These are phyloP conservation scores for Saposhnikovia divaricata DNA, from an alignment of 129 eudicot species.

Conservation along the genomic window DNA sequence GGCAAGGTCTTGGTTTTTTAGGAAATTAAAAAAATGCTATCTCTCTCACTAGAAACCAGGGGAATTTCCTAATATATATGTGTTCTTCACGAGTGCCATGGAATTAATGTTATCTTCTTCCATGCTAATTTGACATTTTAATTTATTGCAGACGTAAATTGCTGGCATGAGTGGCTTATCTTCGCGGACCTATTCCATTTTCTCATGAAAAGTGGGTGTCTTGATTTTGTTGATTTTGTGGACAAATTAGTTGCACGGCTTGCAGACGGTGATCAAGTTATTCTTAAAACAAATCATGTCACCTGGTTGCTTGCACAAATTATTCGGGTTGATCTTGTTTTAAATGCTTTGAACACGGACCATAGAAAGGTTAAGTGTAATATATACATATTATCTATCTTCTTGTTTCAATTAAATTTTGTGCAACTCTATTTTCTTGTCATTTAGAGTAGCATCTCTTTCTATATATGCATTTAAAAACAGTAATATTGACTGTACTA, in stretches of 20 bases:
- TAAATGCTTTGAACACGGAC: slow-evolving; percentile 82
- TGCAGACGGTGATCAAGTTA: slow-evolving; percentile 74
- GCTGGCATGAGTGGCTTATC: slow-evolving; percentile 98
- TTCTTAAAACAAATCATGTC: slow-evolving; percentile 93
- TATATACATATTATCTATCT: slow-evolving; percentile 1
- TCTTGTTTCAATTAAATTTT: neutral
- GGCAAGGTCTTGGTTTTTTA: neutral
- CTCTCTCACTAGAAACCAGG: neutral
- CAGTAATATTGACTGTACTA: neutral
- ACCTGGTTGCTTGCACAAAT: slow-evolving; percentile 95
- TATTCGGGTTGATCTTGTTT: slow-evolving; percentile 86
- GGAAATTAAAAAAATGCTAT: neutral
- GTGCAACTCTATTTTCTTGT: neutral
- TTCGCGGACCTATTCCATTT: slow-evolving; percentile 83
- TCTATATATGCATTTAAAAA: neutral
- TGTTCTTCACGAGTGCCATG: neutral
- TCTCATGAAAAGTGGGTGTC: slow-evolving; percentile 89
- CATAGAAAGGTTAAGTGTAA: slow-evolving; percentile 66
- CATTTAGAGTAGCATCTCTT: neutral
- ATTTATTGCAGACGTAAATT: slow-evolving; percentile 57
- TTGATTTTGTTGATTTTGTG: slow-evolving; percentile 95
- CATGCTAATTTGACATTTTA: slow-evolving; percentile 1
- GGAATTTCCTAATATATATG: neutral
- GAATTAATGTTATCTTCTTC: neutral
- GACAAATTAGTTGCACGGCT: slow-evolving; percentile 86